phyloP scores from a whole-genome alignment of 192 early-diverging fungal species.

The Dissophora globulifera region DNA sequence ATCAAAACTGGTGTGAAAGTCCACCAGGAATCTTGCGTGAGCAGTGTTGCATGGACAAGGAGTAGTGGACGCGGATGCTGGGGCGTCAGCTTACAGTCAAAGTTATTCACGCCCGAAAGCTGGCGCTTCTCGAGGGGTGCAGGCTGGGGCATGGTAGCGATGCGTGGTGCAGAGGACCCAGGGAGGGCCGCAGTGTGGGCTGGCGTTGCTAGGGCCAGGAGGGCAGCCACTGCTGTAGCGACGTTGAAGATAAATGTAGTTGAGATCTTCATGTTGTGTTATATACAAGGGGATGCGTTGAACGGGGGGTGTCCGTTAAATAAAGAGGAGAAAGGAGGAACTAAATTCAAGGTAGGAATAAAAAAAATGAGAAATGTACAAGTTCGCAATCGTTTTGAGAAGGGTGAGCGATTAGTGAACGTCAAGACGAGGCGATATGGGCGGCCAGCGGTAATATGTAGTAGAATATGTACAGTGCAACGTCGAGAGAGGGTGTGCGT shows the following conservation, averaged over 20 bases:
- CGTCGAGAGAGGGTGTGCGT: background rate
- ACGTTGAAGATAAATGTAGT: background rate
- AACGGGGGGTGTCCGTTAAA: too few species aligned
- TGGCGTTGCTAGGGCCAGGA: background rate
- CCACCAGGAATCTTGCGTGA: conserved; percentile 38
- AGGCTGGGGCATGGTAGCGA: background rate
- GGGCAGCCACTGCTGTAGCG: background rate
- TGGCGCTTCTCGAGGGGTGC: conserved; percentile 17
- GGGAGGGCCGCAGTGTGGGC: conserved; percentile 15
- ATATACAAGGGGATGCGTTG: too few species aligned
- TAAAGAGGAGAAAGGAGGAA: background rate
- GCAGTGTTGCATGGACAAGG: conserved; percentile 34
- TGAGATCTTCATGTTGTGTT: conserved; percentile 15
- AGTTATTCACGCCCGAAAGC: conserved; percentile 29
- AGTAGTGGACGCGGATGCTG: conserved; percentile 32
- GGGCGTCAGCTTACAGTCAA: conserved; percentile 27
- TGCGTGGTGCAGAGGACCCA: background rate
- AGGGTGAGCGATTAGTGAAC: too few species aligned
- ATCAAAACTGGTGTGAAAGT: conserved; percentile 13
- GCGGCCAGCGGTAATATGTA: too few species aligned
- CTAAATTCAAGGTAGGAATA: background rate
- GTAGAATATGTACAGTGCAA: conserved; percentile 5
- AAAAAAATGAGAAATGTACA: background rate
- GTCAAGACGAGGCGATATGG: too few species aligned
- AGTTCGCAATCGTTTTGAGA: too few species aligned